Evolutionary conservation across 768 basidiomycete genomes (phyloP).

Genomic region (Boletus rubescentipes): DNA sequence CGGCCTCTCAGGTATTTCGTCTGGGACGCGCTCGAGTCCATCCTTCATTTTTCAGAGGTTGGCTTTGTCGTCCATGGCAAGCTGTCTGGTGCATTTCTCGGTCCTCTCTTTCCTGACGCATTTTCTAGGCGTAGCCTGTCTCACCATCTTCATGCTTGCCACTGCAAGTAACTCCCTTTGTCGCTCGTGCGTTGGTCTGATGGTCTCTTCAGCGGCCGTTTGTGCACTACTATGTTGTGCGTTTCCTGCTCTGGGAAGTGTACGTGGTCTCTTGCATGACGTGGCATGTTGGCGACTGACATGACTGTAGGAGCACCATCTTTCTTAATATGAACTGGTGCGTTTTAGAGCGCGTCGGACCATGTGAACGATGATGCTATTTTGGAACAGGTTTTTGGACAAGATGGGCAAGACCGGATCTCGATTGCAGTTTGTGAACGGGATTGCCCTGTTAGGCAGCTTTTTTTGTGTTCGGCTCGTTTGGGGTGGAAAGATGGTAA

Average conservation of each 20-base stretch:
- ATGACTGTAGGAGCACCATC: slow-evolving; percentile 61
- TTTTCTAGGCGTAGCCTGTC: slow-evolving; percentile 56
- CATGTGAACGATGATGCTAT: neutral
- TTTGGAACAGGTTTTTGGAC: slow-evolving; percentile 61
- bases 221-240: slow-evolving; percentile 71
- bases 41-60: slow-evolving; percentile 63
- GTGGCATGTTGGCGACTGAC: slow-evolving; percentile 2
- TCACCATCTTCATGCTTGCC: slow-evolving; percentile 62
- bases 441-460: slow-evolving; percentile 57
- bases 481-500: slow-evolving; percentile 57
- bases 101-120: neutral
- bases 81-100: slow-evolving; percentile 11
- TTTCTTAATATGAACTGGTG: slow-evolving; percentile 90
- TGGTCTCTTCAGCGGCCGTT: slow-evolving; percentile 57
- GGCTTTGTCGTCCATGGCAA: slow-evolving; percentile 79
- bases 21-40: slow-evolving; percentile 78
- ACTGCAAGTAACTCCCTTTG: slow-evolving; percentile 51
- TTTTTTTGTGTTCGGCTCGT: slow-evolving; percentile 74
- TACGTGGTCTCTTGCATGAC: slow-evolving; percentile 33
- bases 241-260: slow-evolving; percentile 84
- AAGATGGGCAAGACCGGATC: slow-evolving; percentile 73
- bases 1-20: slow-evolving; percentile 60
- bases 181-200: slow-evolving; percentile 3
- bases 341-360: slow-evolving; percentile 10
- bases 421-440: slow-evolving; percentile 68